Evolutionary conservation across 2,329 filamentous ascomycete species (phyloP), one percentile per base, ranked within the genome.

Genomic region (Trichoderma simmonsii): DNA sequence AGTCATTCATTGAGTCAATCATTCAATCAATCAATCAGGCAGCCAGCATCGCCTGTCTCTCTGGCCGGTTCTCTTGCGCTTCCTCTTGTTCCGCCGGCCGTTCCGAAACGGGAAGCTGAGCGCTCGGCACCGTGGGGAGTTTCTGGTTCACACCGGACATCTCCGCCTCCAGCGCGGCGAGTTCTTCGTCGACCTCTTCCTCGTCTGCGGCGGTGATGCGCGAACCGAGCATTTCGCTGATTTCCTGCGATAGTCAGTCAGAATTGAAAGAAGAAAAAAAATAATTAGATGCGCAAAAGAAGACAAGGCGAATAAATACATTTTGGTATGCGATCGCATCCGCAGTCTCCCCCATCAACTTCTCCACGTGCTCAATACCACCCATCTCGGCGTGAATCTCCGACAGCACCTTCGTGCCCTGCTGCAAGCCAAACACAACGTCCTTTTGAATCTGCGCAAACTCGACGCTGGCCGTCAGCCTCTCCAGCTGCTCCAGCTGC

Each of bases 401-500:
- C 80, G 93, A 91, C 73, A 99, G 86, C 43, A 98, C 96, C 74
- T 88, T 89, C 0, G 95, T 98, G 54, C 95, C 95, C 85, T 98
- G 94, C 82, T 97, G 92, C 77, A 99, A 82, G 0, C 96, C 96
- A 82, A 93, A 98, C 4, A 99, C 81, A 48, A 99, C 92, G 84
- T 98, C 96, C 84, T 98, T 98, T 81, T 98, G 95, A 76, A 99
- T 96, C 30, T 95, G 88, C 51, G 96, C 94, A 82, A 99, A 99
- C 83, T 99, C 96, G 78, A 99, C 94, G 80, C 90, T 94, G 70
- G 90, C 89, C 9, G 93, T 96, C 76, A 99, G 85, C 79, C 93
- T 90, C 85, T 99, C 95, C 24, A 99, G 86, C 82, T 98, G 94
- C 75, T 93, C 94, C n/a, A 99, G 89, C 84, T 98, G 95, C 71